Percentiles rank a stretch among this genome's conserved stretches.
phyloP scores from a whole-genome alignment of 805 yeast species.

The Teunomyces cretensis region DNA sequence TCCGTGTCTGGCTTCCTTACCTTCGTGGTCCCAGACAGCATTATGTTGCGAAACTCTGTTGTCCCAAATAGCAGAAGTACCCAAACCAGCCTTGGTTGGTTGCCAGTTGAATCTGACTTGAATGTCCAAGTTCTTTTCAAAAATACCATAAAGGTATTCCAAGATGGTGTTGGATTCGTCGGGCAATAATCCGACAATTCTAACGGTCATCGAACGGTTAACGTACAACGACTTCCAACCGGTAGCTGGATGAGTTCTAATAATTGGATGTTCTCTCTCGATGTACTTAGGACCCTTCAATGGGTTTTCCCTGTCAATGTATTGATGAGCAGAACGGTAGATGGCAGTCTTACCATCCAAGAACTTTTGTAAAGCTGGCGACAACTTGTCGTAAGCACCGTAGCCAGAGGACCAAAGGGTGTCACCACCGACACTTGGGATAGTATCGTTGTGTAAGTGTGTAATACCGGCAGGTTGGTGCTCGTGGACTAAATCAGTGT shows the following conservation, averaged over 20 bases:
- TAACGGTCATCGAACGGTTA: conserved; percentile 29
- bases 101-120: conserved; percentile 20
- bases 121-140: conserved; percentile 18
- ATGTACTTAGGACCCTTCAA: conserved; percentile 28
- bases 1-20: conserved; percentile 48
- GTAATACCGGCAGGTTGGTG: conserved; percentile 38
- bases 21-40: conserved; percentile 54
- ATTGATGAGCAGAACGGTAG: conserved; percentile 40
- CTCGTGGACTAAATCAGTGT: conserved; percentile 38
- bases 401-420: conserved; percentile 60
- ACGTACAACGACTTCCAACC: conserved; percentile 33
- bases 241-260: conserved; percentile 34
- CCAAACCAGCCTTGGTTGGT: conserved; percentile 14
- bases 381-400: conserved; percentile 56
- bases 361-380: conserved; percentile 49
- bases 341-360: conserved; percentile 53
- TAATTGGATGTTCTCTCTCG: conserved; percentile 31
- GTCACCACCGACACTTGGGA: conserved; percentile 50
- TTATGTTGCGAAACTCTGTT: conserved; percentile 55
- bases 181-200: conserved; percentile 29
- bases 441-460: conserved; percentile 37
- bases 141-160: conserved; percentile 13
- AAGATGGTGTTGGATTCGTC: conserved; percentile 20
- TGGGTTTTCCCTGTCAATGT: conserved; percentile 35
- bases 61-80: conserved; percentile 55